A percentile compares a stretch with the other conserved stretches of the same genome.
Conservation (phyloP, 2,329 filamentous ascomycete genomes). For the Aspergillus tamarii region DNA sequence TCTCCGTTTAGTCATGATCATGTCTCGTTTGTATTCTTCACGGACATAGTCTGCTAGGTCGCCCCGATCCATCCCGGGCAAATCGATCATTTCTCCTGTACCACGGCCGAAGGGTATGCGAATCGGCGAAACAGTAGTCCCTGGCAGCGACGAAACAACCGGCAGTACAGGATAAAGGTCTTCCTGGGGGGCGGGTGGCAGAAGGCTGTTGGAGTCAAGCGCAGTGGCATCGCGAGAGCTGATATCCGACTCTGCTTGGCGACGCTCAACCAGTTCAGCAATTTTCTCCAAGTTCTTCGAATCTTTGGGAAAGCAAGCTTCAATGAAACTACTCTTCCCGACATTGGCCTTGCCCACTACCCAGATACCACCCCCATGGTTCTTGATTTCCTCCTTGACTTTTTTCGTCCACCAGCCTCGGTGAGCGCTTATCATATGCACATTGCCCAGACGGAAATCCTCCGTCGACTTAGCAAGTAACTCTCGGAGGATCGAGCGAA, state of each 20-base stretch:
- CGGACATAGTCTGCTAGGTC: conserved; percentile 72
- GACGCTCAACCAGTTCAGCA: conserved; percentile 37
- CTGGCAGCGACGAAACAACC: conserved; percentile 80
- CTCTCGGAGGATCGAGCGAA: conserved; percentile 75
- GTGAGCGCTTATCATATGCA: conserved; percentile 83
- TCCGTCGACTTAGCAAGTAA: conserved; percentile 69
- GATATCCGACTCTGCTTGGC: conserved; percentile 24
- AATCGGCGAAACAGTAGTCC: conserved; percentile 94
- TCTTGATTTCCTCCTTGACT: conserved; percentile 83
- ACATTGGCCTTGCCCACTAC: conserved; percentile 98
- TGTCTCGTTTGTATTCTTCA: conserved; percentile 64
- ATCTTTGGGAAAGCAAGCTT: conserved; percentile 80
- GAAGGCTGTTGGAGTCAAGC: conserved; percentile 53
- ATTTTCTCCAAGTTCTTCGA: conserved; percentile 51
- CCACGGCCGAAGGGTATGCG: conserved; percentile 85
- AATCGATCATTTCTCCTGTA: conserved; percentile 87
- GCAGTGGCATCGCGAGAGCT: conserved; percentile 21
- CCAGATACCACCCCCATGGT: conserved; percentile 85
- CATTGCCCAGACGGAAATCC: conserved; percentile 81
- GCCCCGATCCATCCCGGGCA: conserved; percentile 80
- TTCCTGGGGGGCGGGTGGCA: conserved; percentile 76
- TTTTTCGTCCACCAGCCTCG: conserved; percentile 88
- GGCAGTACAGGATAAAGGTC: conserved; percentile 82
- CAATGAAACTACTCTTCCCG: conserved; percentile 90
- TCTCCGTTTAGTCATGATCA: conserved; percentile 79